Evolutionary conservation across 2,329 filamentous ascomycete species (phyloP), one percentile per base, ranked within the genome.

Genomic region (Aspergillus pseudonomiae): DNA sequence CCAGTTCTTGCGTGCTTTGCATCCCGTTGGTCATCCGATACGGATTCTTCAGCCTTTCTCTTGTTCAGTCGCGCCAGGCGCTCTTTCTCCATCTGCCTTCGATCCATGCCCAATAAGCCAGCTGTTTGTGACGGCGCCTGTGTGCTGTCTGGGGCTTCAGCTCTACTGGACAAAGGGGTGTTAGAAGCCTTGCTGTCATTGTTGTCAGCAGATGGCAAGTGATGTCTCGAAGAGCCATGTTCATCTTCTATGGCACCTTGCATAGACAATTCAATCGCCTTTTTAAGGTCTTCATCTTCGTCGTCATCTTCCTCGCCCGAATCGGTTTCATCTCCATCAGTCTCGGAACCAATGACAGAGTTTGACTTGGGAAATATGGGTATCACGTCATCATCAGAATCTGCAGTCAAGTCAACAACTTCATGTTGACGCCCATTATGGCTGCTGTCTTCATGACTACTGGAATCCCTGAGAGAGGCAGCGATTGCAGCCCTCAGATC

Each of bases 61-160:
- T 94, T 80, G 41, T 82, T 83, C 45, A 88, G 76, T 68, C 94
- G 86, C 26, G 87, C 89, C 16, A 96, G 84, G 46, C 94, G 88
- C 74, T 96, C 93, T 71, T 89, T 83, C 76, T 97, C 94, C 92
- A 97, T 95, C 59, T 88, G 86, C 77, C 89, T 92, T 41, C 94
- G 86, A 79, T 97, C 86, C 1, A 96, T 77, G 4, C 85, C 84
- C 5, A 85, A 72, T 0, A 87, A 69, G 0, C 83, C 81, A 12
- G 59, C 63, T 9, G 54, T 30, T 16, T 55, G 39, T 34, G 59
- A 10, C 6, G 48, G 30, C 39, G 60, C 32, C 24, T 55, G 56
- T 16, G 39, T 39, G 48, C 36, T 36, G 24, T 54, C 10, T 34
- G 54, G 34, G 7, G 34, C n/a, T 50, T 60, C 36, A 16, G 34